A percentile compares a stretch with the other conserved stretches of the same genome.
Conservation (phyloP, 441 rosid species). For the Eutrema salsugineum region DNA sequence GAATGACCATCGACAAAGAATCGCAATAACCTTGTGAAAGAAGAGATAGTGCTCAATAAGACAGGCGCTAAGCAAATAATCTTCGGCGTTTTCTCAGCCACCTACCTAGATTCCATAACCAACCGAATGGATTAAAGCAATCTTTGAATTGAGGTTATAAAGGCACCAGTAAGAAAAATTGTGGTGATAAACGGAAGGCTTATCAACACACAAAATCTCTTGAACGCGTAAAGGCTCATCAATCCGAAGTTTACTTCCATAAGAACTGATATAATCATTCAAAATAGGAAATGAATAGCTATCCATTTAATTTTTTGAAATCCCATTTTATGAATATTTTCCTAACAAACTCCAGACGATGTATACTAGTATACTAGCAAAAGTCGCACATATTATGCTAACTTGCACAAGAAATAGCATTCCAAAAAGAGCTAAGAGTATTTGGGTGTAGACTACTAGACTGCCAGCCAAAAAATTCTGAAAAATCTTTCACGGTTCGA, state of each 20-base stretch:
- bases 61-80: slow-evolving; percentile 8
- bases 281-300: slow-evolving; percentile 1
- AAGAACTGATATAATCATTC: not conserved
- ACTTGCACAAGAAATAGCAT: not conserved
- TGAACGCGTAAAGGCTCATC: not conserved
- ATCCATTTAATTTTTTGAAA: not conserved
- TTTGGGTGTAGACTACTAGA: not conserved
- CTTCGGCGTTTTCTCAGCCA: slow-evolving; percentile 3
- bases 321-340: not conserved
- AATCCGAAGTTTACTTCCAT: slow-evolving; percentile 7
- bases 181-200: not conserved
- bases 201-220: slow-evolving; percentile 10
- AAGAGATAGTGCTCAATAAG: not conserved
- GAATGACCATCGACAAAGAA: slow-evolving; percentile 10
- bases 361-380: slow-evolving; percentile 6
- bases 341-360: not conserved
- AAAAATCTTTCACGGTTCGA: not conserved
- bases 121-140: not conserved
- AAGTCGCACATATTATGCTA: not conserved
- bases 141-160: not conserved
- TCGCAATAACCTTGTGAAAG: not conserved
- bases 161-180: not conserved
- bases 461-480: not conserved
- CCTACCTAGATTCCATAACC: slow-evolving; percentile 8
- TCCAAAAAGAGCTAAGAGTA: not conserved